Percentiles rank a stretch among this genome's conserved stretches.
phyloP scores from a whole-genome alignment of 306 rosid species.

The Sphenostylis stenocarpa region DNA sequence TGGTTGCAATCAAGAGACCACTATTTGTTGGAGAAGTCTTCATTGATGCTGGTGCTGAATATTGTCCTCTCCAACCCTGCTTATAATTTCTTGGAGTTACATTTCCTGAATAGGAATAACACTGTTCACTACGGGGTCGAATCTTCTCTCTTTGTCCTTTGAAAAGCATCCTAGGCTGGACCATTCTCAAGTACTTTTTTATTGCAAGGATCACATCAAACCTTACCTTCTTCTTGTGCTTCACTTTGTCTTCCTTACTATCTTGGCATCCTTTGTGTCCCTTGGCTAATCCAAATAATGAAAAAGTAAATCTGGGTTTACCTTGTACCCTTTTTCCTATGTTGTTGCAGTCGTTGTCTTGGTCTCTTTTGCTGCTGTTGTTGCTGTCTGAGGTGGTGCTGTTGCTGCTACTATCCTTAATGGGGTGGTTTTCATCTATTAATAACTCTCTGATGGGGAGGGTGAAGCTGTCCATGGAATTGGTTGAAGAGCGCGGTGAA shows the following conservation, averaged over 20 bases:
- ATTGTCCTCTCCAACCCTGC: constrained; percentile 53
- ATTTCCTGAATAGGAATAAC: constrained; percentile 49
- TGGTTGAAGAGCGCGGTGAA: constrained; percentile 77
- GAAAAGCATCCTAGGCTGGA: constrained; percentile 53
- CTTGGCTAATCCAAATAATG: constrained; percentile 54
- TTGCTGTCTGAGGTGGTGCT: constrained; percentile 16
- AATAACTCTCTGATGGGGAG: constrained; percentile 56
- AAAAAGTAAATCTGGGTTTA: constrained; percentile 64
- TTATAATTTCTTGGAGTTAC: constrained; percentile 29
- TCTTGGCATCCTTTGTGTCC: constrained; percentile 53
- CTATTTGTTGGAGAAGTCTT: constrained; percentile 89
- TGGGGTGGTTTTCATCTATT: constrained; percentile 29
- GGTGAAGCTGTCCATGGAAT: constrained; percentile 66
- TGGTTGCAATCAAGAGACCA: constrained; percentile 60
- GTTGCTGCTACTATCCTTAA: constrained; percentile 29
- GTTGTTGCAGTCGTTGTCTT: constrained; percentile 29
- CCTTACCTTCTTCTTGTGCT: constrained; percentile 43
- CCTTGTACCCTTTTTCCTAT: constrained; percentile 37
- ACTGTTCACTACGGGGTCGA: constrained; percentile 36
- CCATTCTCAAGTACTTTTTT: constrained; percentile 67
- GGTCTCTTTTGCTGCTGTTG: constrained; percentile 17
- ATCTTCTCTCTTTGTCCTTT: constrained; percentile 53
- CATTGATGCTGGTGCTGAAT: constrained; percentile 95
- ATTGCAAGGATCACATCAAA: constrained; percentile 57
- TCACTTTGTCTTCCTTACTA: constrained; percentile 39